Percentiles rank a stretch among this genome's conserved stretches.
Evolutionary conservation across 139 green algal genomes (phyloP).

Genomic region (Chlamydomonas sp.): DNA sequence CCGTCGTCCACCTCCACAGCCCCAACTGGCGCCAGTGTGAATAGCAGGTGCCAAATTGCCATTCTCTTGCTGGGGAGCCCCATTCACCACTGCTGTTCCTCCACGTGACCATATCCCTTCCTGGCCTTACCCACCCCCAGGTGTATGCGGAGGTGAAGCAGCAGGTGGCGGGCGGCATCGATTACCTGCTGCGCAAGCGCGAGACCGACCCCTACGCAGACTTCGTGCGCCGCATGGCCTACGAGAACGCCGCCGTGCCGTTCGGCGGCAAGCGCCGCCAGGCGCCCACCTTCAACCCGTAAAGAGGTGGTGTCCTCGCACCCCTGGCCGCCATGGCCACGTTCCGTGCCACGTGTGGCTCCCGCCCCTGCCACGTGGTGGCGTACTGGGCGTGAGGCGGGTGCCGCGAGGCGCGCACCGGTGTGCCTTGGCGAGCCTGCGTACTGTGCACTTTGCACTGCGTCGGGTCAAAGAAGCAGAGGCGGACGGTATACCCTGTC

Average conservation of each 20-base stretch:
- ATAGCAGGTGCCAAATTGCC: not conserved
- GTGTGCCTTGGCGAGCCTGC: too few species aligned
- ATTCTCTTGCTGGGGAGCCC: not conserved
- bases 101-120: not conserved
- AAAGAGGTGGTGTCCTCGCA: not conserved
- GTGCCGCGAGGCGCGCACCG: too few species aligned
- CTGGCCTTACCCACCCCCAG: not conserved
- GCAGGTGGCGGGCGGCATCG: slow-evolving; percentile 78
- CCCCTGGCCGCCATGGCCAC: too few species aligned
- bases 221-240: slow-evolving; percentile 71
- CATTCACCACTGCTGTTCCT: too few species aligned
- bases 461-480: too few species aligned
- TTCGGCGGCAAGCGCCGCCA: slow-evolving; percentile 47
- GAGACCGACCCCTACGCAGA: slow-evolving; percentile 85
- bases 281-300: slow-evolving; percentile 86
- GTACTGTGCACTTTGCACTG: too few species aligned
- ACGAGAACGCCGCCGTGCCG: slow-evolving; percentile 67
- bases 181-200: slow-evolving; percentile 75
- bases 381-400: too few species aligned
- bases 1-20: too few species aligned
- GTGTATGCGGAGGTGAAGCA: slow-evolving; percentile 72
- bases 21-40: too few species aligned
- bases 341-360: too few species aligned
- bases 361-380: too few species aligned
- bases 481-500: too few species aligned